These are phyloP conservation scores for Halteria grandinella DNA, from an alignment of 73 alveolate species.

Conservation along the genomic window DNA sequence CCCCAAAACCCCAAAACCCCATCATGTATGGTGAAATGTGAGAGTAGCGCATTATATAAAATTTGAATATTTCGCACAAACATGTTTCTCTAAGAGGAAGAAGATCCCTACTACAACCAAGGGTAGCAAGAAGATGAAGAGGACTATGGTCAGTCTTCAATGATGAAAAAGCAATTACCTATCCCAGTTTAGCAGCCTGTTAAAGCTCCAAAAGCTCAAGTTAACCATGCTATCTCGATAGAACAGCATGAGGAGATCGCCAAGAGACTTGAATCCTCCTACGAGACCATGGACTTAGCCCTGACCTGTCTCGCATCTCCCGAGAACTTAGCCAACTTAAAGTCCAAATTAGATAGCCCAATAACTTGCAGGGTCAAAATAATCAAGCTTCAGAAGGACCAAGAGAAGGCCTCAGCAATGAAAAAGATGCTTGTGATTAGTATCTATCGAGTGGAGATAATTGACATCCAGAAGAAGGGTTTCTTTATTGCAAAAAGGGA, in stretches of 20 bases:
- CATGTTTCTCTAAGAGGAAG: too few relatives aligned
- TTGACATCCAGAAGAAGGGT: conserved; percentile 21
- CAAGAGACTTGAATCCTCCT: conserved; percentile 14
- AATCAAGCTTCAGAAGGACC: neutral
- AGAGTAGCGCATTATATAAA: too few relatives aligned
- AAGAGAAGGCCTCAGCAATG: neutral
- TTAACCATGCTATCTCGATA: too few relatives aligned
- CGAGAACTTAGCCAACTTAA: conserved; percentile 34
- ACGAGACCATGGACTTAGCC: neutral
- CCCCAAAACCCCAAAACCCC: conserved; percentile 6
- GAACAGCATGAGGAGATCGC: conserved; percentile 32
- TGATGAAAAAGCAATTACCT: too few relatives aligned
- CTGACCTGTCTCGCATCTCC: conserved; percentile 20
- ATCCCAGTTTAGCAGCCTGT: too few relatives aligned
- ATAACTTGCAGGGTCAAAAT: conserved; percentile 34
- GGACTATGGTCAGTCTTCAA: too few relatives aligned
- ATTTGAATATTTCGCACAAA: too few relatives aligned
- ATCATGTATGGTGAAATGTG: too few relatives aligned
- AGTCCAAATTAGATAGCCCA: too few relatives aligned
- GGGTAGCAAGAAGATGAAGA: too few relatives aligned
- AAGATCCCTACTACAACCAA: too few relatives aligned
- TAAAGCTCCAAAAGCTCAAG: too few relatives aligned
- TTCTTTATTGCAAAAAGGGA: conserved; percentile 9
- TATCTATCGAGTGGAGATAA: conserved; percentile 34
- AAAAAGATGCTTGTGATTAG: neutral